These are phyloP conservation scores for Ophiostoma piceae DNA, from an alignment of 2,329 filamentous ascomycete genomes.

Conservation along the genomic window DNA sequence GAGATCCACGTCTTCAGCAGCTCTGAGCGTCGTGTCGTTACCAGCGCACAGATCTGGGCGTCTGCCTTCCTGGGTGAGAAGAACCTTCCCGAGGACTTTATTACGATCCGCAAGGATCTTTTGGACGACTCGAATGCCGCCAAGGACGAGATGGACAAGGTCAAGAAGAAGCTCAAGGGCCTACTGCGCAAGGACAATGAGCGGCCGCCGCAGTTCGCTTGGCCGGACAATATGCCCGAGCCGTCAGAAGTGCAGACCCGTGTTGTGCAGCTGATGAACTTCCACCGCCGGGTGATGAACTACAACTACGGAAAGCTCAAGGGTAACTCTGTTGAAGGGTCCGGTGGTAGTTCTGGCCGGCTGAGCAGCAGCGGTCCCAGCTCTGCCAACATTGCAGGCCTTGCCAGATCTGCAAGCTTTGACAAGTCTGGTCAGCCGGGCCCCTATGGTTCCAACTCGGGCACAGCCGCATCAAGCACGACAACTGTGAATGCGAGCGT, in stretches of 20 bases:
- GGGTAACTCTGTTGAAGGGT: conserved; percentile 33
- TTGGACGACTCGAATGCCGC: conserved; percentile 96
- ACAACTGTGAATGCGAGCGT: neutral
- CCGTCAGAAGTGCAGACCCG: conserved; percentile 87
- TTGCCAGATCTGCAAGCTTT: neutral
- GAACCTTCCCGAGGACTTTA: conserved; percentile 77
- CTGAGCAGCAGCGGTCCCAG: conserved; percentile 6
- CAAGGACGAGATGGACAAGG: conserved; percentile 99
- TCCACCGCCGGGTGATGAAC: conserved; percentile 91
- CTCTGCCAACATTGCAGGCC: neutral
- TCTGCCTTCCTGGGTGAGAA: conserved; percentile 82
- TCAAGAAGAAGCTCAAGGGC: conserved; percentile 98
- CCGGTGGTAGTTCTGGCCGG: neutral
- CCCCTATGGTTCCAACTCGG: conserved; percentile 2
- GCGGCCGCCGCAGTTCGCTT: conserved; percentile 93
- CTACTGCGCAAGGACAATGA: conserved; percentile 87
- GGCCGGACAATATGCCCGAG: conserved; percentile 91
- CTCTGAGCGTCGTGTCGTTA: conserved; percentile 88
- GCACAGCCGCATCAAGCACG: neutral
- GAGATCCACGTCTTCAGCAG: conserved; percentile 95
- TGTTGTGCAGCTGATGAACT: conserved; percentile 95
- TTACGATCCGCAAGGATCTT: conserved; percentile 87
- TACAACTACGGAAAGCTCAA: conserved; percentile 83
- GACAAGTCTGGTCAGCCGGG: conserved; percentile 10
- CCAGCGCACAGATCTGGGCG: conserved; percentile 94